These are phyloP conservation scores for Backusella sp. DNA, from an alignment of 192 early-diverging fungal species.

Conservation along the genomic window DNA sequence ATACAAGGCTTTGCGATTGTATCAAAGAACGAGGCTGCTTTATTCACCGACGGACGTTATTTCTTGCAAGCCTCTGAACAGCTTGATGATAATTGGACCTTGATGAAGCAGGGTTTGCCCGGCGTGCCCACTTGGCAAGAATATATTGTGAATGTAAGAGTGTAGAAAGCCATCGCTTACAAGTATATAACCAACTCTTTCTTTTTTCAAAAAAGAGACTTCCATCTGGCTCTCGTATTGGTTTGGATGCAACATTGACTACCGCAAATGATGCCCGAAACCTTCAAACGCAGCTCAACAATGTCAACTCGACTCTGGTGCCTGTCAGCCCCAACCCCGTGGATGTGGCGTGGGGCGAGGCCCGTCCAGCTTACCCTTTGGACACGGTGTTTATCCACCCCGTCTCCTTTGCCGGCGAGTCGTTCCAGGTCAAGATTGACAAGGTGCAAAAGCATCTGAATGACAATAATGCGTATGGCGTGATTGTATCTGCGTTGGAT, in stretches of 20 bases:
- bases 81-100: conserved; percentile 87
- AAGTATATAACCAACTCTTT: background rate
- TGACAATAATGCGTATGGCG: conserved; percentile 59
- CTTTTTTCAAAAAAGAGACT: conserved; percentile 46
- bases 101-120: conserved; percentile 89
- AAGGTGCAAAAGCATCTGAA: conserved; percentile 64
- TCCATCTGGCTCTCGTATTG: conserved; percentile 73
- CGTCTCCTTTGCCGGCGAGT: conserved; percentile 56
- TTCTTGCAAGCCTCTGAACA: conserved; percentile 92
- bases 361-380: conserved; percentile 67
- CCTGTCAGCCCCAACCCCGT: conserved; percentile 77
- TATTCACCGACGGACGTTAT: conserved; percentile 97
- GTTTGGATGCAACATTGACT: conserved; percentile 87
- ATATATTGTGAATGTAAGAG: conserved; percentile 69
- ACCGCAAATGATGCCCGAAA: conserved; percentile 45
- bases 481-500: conserved; percentile 86
- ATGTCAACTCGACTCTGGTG: conserved; percentile 61
- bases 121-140: conserved; percentile 90
- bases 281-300: conserved; percentile 13
- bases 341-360: conserved; percentile 76
- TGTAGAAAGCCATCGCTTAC: background rate
- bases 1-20: conserved; percentile 80
- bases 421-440: conserved; percentile 60
- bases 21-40: conserved; percentile 70
- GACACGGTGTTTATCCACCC: conserved; percentile 62